Base-by-base conservation (phyloP, 2,329 filamentous ascomycete genomes). In the Thielaviopsis musarum region DNA sequence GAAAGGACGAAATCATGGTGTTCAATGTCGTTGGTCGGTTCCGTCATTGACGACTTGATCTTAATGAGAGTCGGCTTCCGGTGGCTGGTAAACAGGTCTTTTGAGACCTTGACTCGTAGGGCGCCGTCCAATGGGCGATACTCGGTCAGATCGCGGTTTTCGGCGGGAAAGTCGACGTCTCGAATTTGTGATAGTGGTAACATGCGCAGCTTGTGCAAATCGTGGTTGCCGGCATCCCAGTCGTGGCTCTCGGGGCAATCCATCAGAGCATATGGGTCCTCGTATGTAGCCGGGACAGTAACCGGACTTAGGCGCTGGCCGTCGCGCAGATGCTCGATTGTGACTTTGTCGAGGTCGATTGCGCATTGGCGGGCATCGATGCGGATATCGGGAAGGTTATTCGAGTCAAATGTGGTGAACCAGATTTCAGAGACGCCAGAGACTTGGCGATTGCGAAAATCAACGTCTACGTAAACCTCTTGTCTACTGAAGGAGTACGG, bases 381-480 rank as follows among this genome's bases (percentile, higher is more conserved):
- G 26, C 70, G 73, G 51, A 86, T 74, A 57, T 78, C 76, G 54
- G 78, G 73, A 49, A 84, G 75, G 57, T 81, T 80, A 61, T 81
- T 72, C 49, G 74, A 73, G 65, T 76, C 76, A 61, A 80, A 75
- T 61, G 79, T 75, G 65, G 86, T 84, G 58, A 97, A 82, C 30
- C 84, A 86, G 65, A 98, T 86, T 65, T 91, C 85, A 9, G 87
- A 88, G 63, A 81, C 85, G 56, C 93, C 93, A 62, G 80, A 83
- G 66, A 97, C 74, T 67, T 77, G 80, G 70, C 84, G 85, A 58
- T 80, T 81, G 64, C 80, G 78, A 69, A 98, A 94, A 72, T 95
- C 87, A 68, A 98, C 77, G 66, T 97, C 91, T 62, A 98, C 77
- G 66, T 90, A 85, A 56, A 98, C 84, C 69, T 88, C 87, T 72